These are phyloP conservation scores for Penicillium sp. DNA, from an alignment of 2,329 filamentous ascomycete genomes.

Conservation along the genomic window DNA sequence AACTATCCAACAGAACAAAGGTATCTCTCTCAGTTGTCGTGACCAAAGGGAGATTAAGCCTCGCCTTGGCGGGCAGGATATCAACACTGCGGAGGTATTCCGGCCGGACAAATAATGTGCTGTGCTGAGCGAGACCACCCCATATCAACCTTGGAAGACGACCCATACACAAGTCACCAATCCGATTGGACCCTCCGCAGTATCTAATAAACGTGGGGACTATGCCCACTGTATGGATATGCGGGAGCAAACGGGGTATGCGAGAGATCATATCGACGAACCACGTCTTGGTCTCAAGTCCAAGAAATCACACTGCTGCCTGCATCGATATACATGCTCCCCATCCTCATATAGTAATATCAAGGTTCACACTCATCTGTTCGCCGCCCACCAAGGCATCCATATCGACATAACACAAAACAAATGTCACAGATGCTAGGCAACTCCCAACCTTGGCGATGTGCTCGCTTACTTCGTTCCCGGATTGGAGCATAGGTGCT, in stretches of 20 bases:
- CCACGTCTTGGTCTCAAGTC: background rate
- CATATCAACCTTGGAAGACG: too few relatives aligned
- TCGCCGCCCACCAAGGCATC: background rate
- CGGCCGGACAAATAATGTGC: background rate
- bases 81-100: background rate
- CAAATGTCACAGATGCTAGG: background rate
- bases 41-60: background rate
- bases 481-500: too few relatives aligned
- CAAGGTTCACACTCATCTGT: too few relatives aligned
- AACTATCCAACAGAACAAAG: background rate
- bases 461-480: background rate
- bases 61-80: background rate
- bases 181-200: background rate
- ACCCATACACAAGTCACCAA: background rate
- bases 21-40: background rate
- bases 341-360: background rate
- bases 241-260: background rate
- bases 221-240: background rate
- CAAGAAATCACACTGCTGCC: background rate
- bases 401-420: background rate
- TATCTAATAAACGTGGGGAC: background rate
- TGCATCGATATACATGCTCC: background rate
- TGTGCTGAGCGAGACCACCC: background rate
- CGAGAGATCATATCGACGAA: background rate
- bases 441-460: background rate